These are phyloP conservation scores for Helianthus tuberosus DNA, from an alignment of 129 eudicot genomes.

Conservation along the genomic window DNA sequence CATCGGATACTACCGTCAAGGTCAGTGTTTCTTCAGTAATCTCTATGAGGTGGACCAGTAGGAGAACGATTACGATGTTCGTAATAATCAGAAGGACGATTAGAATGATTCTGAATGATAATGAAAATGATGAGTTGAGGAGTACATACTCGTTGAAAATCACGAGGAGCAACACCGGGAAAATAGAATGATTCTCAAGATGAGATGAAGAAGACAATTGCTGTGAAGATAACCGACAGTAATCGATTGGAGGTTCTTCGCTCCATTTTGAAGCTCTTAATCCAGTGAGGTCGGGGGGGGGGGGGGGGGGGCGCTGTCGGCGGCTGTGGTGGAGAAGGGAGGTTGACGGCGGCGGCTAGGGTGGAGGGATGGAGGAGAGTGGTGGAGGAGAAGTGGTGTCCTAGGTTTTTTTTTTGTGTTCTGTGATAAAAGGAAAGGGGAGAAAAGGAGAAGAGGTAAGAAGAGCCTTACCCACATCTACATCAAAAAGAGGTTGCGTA, in stretches of 20 bases:
- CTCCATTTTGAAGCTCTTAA: constrained; percentile 54
- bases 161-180: constrained; percentile 98
- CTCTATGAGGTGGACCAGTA: constrained; percentile 57
- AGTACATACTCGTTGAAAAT: constrained; percentile 62
- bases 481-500: no score
- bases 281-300: background rate
- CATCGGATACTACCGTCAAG: no score
- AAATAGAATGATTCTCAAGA: constrained; percentile 71
- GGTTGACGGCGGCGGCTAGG: no score
- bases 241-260: constrained; percentile 16
- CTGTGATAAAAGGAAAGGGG: no score
- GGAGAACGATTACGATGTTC: constrained; percentile 80
- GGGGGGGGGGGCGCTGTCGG: no score
- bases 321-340: no score
- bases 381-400: no score
- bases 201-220: constrained; percentile 51
- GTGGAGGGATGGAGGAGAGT: no score
- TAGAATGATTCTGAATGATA: constrained; percentile 16
- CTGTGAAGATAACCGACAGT: constrained; percentile 37
- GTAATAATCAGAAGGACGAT: constrained; percentile 58
- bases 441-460: no score
- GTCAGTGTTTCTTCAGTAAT: no score
- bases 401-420: no score
- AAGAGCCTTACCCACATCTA: no score
- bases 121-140: background rate